Evolutionary conservation across 2,329 filamentous ascomycete genomes (phyloP).

Genomic region (Metarhizium album): DNA sequence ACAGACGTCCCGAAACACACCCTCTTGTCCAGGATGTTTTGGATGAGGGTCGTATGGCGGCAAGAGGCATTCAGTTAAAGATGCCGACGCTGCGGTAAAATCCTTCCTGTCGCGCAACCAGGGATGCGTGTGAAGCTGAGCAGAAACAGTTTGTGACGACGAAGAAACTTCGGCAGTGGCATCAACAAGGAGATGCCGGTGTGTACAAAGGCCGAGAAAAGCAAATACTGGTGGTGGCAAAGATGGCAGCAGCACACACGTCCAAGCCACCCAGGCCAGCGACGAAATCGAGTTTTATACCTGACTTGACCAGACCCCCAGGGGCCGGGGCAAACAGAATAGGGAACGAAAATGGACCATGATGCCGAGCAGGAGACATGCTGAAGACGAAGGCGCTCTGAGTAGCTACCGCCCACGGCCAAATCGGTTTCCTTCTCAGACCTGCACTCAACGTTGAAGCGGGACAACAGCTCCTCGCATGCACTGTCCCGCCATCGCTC

Average conservation of each 20-base stretch:
- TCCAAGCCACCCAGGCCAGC: neutral
- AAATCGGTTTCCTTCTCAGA: neutral
- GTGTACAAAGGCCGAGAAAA: conserved; percentile 1
- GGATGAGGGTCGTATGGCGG: neutral
- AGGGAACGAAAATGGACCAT: neutral
- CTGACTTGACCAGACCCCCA: neutral
- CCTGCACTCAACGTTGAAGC: neutral
- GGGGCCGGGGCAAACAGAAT: neutral
- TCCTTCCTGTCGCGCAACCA: neutral
- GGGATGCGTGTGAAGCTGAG: neutral
- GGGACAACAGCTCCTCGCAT: conserved; percentile 1
- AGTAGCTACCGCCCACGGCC: neutral
- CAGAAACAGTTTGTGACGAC: neutral
- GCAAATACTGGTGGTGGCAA: conserved; percentile 4
- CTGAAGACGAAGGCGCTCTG: neutral
- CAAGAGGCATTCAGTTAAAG: neutral
- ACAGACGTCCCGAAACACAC: neutral
- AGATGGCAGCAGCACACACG: neutral
- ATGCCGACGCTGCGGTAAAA: neutral
- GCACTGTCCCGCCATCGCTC: neutral
- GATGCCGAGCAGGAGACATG: neutral
- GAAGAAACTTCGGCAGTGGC: neutral
- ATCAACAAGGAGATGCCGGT: conserved; percentile 2
- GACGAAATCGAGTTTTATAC: neutral
- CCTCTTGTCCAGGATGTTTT: neutral